Conservation (phyloP, 805 yeast species). For the Lipomyces kockii region DNA sequence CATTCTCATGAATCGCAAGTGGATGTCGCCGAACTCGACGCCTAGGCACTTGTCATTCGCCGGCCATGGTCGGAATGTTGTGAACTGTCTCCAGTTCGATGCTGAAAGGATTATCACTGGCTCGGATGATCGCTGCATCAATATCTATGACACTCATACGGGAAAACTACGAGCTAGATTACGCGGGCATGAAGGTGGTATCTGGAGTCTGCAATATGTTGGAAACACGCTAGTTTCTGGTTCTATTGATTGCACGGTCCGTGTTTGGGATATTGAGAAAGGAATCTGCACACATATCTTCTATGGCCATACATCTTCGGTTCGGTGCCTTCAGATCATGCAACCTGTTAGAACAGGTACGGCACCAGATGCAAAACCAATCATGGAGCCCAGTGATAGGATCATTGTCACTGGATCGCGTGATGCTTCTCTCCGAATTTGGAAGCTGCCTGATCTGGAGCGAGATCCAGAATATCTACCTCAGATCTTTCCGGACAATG, state of each 20-base stretch:
- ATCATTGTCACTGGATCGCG: slow-evolving; percentile 86
- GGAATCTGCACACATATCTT: slow-evolving; percentile 90
- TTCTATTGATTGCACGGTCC: slow-evolving; percentile 89
- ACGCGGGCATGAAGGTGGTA: slow-evolving; percentile 95
- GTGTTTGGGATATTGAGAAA: slow-evolving; percentile 87
- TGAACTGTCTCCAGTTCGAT: slow-evolving; percentile 92
- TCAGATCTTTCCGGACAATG: slow-evolving; percentile 22
- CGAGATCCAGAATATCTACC: slow-evolving; percentile 20
- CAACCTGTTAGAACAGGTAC: slow-evolving; percentile 49
- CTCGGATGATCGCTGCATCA: slow-evolving; percentile 82
- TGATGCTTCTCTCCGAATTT: slow-evolving; percentile 87
- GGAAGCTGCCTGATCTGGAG: slow-evolving; percentile 72
- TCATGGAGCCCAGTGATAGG: slow-evolving; percentile 64
- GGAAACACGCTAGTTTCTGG: slow-evolving; percentile 86
- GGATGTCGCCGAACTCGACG: slow-evolving; percentile 63
- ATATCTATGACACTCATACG: slow-evolving; percentile 75
- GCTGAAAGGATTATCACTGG: slow-evolving; percentile 89
- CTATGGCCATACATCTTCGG: slow-evolving; percentile 88
- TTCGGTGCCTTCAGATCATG: slow-evolving; percentile 71
- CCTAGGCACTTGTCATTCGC: slow-evolving; percentile 71
- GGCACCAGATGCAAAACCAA: slow-evolving; percentile 45
- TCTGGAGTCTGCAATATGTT: slow-evolving; percentile 92
- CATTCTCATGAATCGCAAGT: no score
- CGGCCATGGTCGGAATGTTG: slow-evolving; percentile 80
- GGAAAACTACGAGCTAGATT: slow-evolving; percentile 68